These are phyloP conservation scores for Beauveria brongniartii DNA, from an alignment of 2,329 filamentous ascomycete species.

Conservation along the genomic window DNA sequence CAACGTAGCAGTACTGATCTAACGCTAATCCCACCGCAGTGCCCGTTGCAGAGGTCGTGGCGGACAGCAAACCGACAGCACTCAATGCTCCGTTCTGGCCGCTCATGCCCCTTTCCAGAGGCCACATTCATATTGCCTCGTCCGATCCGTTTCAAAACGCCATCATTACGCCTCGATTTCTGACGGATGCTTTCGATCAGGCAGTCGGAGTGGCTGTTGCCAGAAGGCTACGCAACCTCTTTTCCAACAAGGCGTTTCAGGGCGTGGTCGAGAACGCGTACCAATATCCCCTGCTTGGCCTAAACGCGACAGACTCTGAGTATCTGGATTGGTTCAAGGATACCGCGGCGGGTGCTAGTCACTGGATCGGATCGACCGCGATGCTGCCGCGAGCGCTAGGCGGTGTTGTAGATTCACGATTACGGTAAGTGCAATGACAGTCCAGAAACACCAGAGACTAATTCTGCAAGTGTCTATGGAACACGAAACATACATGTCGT, in stretches of 20 bases:
- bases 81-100: conserved; percentile 18
- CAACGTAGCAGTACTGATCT: background rate
- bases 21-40: conserved; percentile 12
- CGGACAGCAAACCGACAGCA: conserved; percentile 12
- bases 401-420: conserved; percentile 16
- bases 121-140: conserved; percentile 18
- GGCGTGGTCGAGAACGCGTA: conserved; percentile 16
- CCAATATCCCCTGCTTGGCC: conserved; percentile 14
- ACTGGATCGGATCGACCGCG: conserved; percentile 19
- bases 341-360: conserved; percentile 13
- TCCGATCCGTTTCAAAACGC: conserved; percentile 15
- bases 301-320: conserved; percentile 15
- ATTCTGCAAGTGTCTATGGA: conserved; percentile 14
- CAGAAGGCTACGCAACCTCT: conserved; percentile 13
- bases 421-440: conserved; percentile 10
- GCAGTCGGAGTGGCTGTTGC: conserved; percentile 15
- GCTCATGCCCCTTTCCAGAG: conserved; percentile 17
- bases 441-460: background rate
- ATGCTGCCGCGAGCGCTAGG: conserved; percentile 18
- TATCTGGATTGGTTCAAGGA: conserved; percentile 15
- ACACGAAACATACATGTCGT: conserved; percentile 17
- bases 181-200: conserved; percentile 17
- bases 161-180: conserved; percentile 16
- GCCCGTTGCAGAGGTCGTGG: conserved; percentile 16
- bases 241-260: conserved; percentile 14